Percentiles rank a stretch among this genome's conserved stretches.
phyloP scores from a whole-genome alignment of 805 yeast genomes.

The Ogataea parapolymorpha region DNA sequence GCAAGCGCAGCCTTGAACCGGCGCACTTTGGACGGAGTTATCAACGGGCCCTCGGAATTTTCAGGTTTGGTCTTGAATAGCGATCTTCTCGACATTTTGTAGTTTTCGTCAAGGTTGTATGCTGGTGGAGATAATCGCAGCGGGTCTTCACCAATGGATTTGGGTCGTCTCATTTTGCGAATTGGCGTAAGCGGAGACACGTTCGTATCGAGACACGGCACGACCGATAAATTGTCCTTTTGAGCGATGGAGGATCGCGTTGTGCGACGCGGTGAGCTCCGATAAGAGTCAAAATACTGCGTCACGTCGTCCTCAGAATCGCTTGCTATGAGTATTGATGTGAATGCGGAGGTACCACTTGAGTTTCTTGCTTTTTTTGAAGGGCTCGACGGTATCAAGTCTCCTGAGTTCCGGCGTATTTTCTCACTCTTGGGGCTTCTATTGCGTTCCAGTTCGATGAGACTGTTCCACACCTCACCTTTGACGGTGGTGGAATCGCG shows the following conservation, averaged over 20 bases:
- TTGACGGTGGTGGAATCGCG: constrained; percentile 17
- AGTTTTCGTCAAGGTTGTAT: constrained; percentile 16
- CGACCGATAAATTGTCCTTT: constrained; percentile 18
- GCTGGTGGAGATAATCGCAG: constrained; percentile 16
- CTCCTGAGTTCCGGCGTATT: neutral
- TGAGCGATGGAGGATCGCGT: constrained; percentile 21
- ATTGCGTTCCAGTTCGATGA: constrained; percentile 29
- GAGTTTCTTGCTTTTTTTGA: constrained; percentile 8
- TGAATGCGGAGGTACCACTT: constrained; percentile 4
- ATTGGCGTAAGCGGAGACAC: constrained; percentile 3
- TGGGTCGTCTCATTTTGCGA: constrained; percentile 9
- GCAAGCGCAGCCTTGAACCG: constrained; percentile 26
- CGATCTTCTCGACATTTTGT: constrained; percentile 2
- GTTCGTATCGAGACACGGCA: neutral
- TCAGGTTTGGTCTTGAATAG: constrained; percentile 15
- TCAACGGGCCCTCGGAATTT: constrained; percentile 17
- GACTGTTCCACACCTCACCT: constrained; percentile 38
- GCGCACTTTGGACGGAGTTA: constrained; percentile 27
- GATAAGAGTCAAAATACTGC: constrained; percentile 7
- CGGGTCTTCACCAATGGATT: constrained; percentile 16
- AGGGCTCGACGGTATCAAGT: constrained; percentile 1
- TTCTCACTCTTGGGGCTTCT: constrained; percentile 4
- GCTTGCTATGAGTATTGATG: constrained; percentile 17
- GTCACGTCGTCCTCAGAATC: constrained; percentile 19
- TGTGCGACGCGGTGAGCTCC: constrained; percentile 15